A percentile compares a stretch with the other conserved stretches of the same genome.
phyloP scores from a whole-genome alignment of 331 rosid genomes.

The Phaseolus coccineus region DNA sequence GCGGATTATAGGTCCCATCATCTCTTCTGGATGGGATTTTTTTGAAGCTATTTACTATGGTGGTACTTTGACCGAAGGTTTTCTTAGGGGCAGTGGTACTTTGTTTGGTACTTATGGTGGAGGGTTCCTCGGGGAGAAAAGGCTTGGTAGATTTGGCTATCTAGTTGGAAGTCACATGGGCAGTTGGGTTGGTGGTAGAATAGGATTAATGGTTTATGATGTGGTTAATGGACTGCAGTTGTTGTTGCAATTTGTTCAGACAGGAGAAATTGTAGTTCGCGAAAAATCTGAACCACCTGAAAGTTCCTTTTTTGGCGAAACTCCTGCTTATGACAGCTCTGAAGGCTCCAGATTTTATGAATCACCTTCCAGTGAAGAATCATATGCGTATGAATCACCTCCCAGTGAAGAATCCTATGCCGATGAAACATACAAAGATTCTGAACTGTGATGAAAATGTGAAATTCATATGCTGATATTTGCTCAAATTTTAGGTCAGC shows the following conservation, averaged over 20 bases:
- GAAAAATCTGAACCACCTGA: conserved; percentile 52
- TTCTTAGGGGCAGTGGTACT: conserved; percentile 79
- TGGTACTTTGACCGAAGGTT: conserved; percentile 76
- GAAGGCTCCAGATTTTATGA: conserved; percentile 47
- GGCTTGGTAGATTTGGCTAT: conserved; percentile 88
- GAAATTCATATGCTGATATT: conserved; percentile 1
- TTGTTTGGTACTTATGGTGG: conserved; percentile 75
- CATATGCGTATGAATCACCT: conserved; percentile 45
- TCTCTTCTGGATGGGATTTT: conserved; percentile 97
- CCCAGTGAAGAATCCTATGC: conserved; percentile 46
- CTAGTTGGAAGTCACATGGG: conserved; percentile 94
- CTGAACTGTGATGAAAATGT: conserved; percentile 52
- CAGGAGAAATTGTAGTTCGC: conserved; percentile 53
- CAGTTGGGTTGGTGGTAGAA: conserved; percentile 91
- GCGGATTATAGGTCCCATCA: conserved; percentile 79
- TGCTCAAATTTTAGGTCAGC: conserved; percentile 11
- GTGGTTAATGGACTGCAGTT: conserved; percentile 74
- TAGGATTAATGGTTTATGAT: conserved; percentile 85
- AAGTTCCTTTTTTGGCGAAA: conserved; percentile 39
- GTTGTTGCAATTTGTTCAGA: conserved; percentile 56
- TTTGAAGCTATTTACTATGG: conserved; percentile 88
- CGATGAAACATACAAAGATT: conserved; percentile 59
- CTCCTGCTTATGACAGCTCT: conserved; percentile 49
- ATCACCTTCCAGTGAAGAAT: conserved; percentile 47
- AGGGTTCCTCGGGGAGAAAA: conserved; percentile 76